phyloP scores from a whole-genome alignment of 306 rosid genomes.

The Cyamopsis tetragonoloba region DNA sequence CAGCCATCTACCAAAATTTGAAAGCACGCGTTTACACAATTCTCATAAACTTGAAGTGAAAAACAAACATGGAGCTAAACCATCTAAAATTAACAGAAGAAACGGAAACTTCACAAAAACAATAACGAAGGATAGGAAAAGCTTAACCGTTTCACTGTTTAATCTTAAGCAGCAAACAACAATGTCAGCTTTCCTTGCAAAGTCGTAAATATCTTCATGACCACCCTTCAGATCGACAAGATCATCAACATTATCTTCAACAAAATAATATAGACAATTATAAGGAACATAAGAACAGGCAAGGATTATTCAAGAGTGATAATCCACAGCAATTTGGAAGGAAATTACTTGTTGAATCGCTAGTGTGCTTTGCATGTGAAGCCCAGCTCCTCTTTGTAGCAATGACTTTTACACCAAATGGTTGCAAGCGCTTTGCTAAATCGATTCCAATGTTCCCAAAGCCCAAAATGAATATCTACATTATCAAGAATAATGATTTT shows the following conservation, averaged over 20 bases:
- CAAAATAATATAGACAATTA: slow-evolving; percentile 9
- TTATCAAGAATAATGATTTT: slow-evolving; percentile 7
- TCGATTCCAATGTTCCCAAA: slow-evolving; percentile 84
- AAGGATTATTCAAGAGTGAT: slow-evolving; percentile 15
- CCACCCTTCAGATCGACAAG: slow-evolving; percentile 71
- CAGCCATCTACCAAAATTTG: not conserved
- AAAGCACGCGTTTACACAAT: not conserved
- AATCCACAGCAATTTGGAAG: slow-evolving; percentile 6
- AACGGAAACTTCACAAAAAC: not conserved
- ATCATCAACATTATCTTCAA: slow-evolving; percentile 40
- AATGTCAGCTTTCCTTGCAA: slow-evolving; percentile 78
- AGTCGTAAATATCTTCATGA: slow-evolving; percentile 64
- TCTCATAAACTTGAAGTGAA: not conserved
- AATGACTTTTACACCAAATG: slow-evolving; percentile 83
- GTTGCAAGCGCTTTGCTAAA: slow-evolving; percentile 69
- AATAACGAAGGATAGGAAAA: slow-evolving; percentile 2
- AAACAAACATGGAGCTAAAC: not conserved
- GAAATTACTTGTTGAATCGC: slow-evolving; percentile 24
- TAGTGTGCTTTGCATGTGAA: slow-evolving; percentile 23
- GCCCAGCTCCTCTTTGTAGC: slow-evolving; percentile 89
- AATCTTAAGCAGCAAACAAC: slow-evolving; percentile 71
- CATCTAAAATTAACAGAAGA: slow-evolving; percentile 7
- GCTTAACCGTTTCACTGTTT: slow-evolving; percentile 69
- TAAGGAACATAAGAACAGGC: slow-evolving; percentile 15
- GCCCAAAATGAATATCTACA: slow-evolving; percentile 80